Evolutionary conservation across 1,284 basidiomycete species (phyloP).

Genomic region (Heterobasidion parviporum): DNA sequence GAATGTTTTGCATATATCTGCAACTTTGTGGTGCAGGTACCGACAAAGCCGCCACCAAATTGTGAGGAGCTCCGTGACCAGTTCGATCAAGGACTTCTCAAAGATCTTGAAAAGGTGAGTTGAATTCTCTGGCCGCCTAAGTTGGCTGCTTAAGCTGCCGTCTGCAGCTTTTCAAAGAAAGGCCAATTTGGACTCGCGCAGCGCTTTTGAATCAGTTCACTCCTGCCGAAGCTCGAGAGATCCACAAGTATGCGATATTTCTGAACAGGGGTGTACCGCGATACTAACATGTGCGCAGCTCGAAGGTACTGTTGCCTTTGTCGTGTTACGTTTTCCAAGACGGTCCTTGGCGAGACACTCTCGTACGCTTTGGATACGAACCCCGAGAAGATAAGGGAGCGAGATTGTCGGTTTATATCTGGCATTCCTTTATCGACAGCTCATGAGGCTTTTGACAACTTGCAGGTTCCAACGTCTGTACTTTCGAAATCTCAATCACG

Average conservation of each 20-base stretch:
- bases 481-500: constrained; percentile 76
- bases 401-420: constrained; percentile 49
- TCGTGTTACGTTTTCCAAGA: constrained; percentile 87
- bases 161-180: constrained; percentile 51
- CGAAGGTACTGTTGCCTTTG: constrained; percentile 61
- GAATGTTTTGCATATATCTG: background rate
- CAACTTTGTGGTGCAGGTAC: constrained; percentile 37
- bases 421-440: constrained; percentile 6
- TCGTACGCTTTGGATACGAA: constrained; percentile 86
- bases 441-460: background rate
- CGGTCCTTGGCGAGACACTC: constrained; percentile 89
- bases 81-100: constrained; percentile 52
- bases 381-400: constrained; percentile 67
- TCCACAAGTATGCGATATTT: constrained; percentile 49
- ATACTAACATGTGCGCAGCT: constrained; percentile 33
- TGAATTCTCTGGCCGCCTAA: background rate
- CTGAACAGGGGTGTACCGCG: background rate
- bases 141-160: constrained; percentile 1
- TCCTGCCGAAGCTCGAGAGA: constrained; percentile 57
- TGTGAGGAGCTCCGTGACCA: constrained; percentile 48
- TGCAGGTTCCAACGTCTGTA: constrained; percentile 77
- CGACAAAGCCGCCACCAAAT: constrained; percentile 51
- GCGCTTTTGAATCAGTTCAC: constrained; percentile 80
- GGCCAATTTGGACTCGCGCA: constrained; percentile 86
- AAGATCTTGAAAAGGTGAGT: constrained; percentile 43